Conservation (phyloP, 2,329 filamentous ascomycete genomes). For the Exophiala dermatitidis region DNA sequence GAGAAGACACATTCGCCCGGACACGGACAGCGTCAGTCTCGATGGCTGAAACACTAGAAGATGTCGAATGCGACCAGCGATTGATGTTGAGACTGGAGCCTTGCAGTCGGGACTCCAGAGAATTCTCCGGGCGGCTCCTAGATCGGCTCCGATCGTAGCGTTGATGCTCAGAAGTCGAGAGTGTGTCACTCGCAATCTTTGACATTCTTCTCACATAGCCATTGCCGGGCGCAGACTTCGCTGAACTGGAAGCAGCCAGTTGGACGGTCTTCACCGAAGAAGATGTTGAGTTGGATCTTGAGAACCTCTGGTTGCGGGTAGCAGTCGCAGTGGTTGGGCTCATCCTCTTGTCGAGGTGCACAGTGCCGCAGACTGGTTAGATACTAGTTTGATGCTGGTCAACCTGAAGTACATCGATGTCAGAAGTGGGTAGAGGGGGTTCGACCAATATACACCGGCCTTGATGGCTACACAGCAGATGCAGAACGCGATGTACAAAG, state of each 20-base stretch:
- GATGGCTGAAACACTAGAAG: slow-evolving; percentile 39
- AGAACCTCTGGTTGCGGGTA: slow-evolving; percentile 26
- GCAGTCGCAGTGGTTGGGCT: slow-evolving; percentile 10
- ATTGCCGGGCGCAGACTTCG: slow-evolving; percentile 29
- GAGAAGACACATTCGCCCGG: slow-evolving; percentile 18
- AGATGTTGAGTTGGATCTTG: slow-evolving; percentile 40
- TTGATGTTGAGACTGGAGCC: slow-evolving; percentile 39
- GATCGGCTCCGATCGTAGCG: slow-evolving; percentile 17
- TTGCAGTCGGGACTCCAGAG: background rate
- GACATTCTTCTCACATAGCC: slow-evolving; percentile 22
- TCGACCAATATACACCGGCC: slow-evolving; percentile 3
- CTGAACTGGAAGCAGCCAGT: slow-evolving; percentile 35
- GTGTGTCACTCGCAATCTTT: slow-evolving; percentile 24
- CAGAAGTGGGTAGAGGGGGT: background rate
- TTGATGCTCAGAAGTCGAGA: slow-evolving; percentile 3
- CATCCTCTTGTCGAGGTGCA: slow-evolving; percentile 11
- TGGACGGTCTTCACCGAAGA: slow-evolving; percentile 39
- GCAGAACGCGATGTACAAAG: slow-evolving; percentile 1
- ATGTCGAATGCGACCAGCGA: slow-evolving; percentile 53
- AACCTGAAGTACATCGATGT: slow-evolving; percentile 2
- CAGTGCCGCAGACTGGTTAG: background rate
- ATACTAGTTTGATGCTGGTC: slow-evolving; percentile 7
- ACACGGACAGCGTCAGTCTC: slow-evolving; percentile 21
- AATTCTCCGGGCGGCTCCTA: slow-evolving; percentile 16
- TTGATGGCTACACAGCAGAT: slow-evolving; percentile 19